Evolutionary conservation across 179 eudicot species (phyloP).

Genomic region (Silene coronaria): DNA sequence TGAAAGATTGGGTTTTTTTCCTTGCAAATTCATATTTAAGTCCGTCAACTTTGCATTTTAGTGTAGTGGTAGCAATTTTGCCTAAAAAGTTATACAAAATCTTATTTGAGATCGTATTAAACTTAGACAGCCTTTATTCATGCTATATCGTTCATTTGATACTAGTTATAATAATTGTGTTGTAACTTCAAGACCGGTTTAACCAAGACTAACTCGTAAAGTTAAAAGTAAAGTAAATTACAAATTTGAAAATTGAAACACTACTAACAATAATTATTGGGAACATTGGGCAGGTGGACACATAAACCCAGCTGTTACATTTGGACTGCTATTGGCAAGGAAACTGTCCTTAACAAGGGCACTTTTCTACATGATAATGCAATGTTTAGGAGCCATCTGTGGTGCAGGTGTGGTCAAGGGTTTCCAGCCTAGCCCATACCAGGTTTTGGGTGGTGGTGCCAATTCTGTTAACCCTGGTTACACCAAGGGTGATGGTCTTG

Average conservation of each 20-base stretch:
- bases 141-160: too few relatives aligned
- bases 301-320: constrained; percentile 39
- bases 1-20: background rate
- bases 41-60: background rate
- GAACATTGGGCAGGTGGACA: constrained; percentile 27
- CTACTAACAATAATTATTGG: background rate
- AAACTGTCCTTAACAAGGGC: constrained; percentile 37
- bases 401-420: constrained; percentile 43
- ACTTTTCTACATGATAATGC: constrained; percentile 37
- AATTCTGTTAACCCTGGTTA: constrained; percentile 34
- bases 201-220: too few relatives aligned
- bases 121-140: too few relatives aligned
- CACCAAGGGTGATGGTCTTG: constrained; percentile 37
- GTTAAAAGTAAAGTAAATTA: too few relatives aligned
- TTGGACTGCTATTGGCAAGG: constrained; percentile 37
- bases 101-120: too few relatives aligned
- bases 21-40: background rate
- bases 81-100: too few relatives aligned
- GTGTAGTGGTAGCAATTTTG: background rate
- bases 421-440: constrained; percentile 29
- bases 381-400: constrained; percentile 40
- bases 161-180: too few relatives aligned
- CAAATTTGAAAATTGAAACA: background rate
- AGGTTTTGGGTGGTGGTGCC: constrained; percentile 35
- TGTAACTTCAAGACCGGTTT: too few relatives aligned